Base-by-base conservation (phyloP, 768 basidiomycete genomes). In the Suillus alpinus region DNA sequence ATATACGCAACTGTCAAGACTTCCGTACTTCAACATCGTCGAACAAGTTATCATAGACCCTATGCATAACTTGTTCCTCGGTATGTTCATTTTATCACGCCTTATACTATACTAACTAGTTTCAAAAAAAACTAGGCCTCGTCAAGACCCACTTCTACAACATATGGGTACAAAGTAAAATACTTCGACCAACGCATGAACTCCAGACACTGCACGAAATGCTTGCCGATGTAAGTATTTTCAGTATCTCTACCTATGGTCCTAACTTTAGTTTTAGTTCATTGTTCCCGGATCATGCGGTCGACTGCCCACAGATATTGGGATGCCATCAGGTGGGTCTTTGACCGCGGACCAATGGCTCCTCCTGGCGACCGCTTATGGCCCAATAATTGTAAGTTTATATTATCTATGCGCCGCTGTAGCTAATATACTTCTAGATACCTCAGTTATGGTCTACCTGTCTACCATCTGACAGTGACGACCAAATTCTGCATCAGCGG, bases 281-380 rank as follows among this genome's bases (percentile, higher is more conserved):
- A 32, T 26, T 23, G 20, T 58, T 26, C 57, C 7, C 4, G 10
- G 52, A 3, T 40, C 53, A 31, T 46, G 53, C 8, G 41, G 53
- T 1, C 44, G 46, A 46, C 62, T 75, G 0, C 74, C 71, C 0
- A 66, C 60, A 2, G 41, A 71, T 1, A 68, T 73, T 8, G 68
- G 73, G n/a, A 68, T 66, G 57, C 76, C 75, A 4, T 69, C 72
- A 0, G 72, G 76, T n/a, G 74, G 74, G 4, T 73, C 68, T 2
- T 62, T 76, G 0, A 75, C 68, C 6, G 75, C 75, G 2, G 76
- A 77, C 56, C 70, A 75, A 50, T 73, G 75, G 76, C 62, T 70
- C 0, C 43, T 74, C 10, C 59, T 74, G 0, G 67, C 67, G 0
- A 72, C 67, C 0, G 62, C 74, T 29, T 62, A 71, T 16, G 69